A percentile compares a stretch with the other conserved stretches of the same genome.
These are phyloP conservation scores for Lactifluus volemus DNA, from an alignment of 768 basidiomycete species.

Conservation along the genomic window DNA sequence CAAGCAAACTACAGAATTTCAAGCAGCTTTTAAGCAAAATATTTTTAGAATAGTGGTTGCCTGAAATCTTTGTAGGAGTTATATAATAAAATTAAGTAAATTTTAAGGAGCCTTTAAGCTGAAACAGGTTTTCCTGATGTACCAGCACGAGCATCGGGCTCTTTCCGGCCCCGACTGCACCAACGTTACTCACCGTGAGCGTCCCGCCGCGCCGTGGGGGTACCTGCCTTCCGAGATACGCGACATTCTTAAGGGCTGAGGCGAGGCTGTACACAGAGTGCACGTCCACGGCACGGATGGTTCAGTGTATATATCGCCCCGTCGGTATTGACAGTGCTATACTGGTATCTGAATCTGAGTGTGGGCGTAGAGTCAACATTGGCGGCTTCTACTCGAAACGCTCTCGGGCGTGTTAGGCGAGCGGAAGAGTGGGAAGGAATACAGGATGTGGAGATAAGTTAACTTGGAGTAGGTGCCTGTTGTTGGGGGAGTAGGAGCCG, in stretches of 20 bases:
- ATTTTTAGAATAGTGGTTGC: no score
- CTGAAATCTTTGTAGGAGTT: no score
- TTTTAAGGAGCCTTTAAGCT: no score
- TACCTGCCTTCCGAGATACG: conserved; percentile 55
- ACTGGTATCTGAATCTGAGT: conserved; percentile 65
- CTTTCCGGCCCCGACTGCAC: conserved; percentile 66
- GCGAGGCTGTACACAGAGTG: conserved; percentile 53
- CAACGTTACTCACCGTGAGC: conserved; percentile 74
- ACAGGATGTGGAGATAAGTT: conserved; percentile 79
- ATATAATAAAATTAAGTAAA: no score
- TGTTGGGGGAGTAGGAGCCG: conserved; percentile 37
- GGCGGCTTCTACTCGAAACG: conserved; percentile 36
- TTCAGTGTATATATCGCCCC: conserved; percentile 77
- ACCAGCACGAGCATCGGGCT: conserved; percentile 69
- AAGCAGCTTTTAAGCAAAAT: no score
- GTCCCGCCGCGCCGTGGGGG: conserved; percentile 73
- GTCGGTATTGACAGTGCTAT: conserved; percentile 74
- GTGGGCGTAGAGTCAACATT: conserved; percentile 60
- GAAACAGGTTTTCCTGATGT: no score
- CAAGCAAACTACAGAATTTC: no score
- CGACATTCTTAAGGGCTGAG: conserved; percentile 49
- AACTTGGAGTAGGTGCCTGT: conserved; percentile 52
- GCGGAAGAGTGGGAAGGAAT: conserved; percentile 77
- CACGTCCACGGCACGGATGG: conserved; percentile 46
- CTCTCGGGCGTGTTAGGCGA: conserved; percentile 51